These are phyloP conservation scores for Beauveria varroae DNA, from an alignment of 2,329 filamentous ascomycete genomes.

Conservation along the genomic window DNA sequence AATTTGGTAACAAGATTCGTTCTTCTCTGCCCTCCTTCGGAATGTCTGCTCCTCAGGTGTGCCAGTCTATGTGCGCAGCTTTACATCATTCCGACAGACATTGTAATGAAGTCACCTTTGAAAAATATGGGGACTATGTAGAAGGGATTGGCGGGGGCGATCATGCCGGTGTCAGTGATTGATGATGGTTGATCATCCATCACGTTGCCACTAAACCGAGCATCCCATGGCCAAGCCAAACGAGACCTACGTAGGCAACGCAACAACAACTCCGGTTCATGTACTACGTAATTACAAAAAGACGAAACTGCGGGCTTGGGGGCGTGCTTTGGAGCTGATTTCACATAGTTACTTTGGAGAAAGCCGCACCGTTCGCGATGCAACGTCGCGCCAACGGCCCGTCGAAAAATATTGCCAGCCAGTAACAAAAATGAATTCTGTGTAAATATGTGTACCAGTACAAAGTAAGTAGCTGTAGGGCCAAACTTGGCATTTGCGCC, in stretches of 20 bases:
- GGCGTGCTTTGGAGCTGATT: background rate
- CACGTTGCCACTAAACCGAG: background rate
- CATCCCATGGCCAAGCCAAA: background rate
- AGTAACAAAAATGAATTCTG: background rate
- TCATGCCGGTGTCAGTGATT: conserved; percentile 5
- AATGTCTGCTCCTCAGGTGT: background rate
- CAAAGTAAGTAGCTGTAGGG: background rate
- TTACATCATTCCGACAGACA: background rate
- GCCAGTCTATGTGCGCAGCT: background rate
- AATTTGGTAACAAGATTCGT: background rate
- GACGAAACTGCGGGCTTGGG: background rate
- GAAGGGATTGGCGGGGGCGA: conserved; percentile 4
- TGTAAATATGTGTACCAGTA: background rate
- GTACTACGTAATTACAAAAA: background rate
- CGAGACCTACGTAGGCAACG: background rate
- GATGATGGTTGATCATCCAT: conserved; percentile 2
- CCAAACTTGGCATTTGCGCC: background rate
- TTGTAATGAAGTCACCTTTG: background rate
- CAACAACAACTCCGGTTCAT: too few relatives aligned
- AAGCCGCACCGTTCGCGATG: background rate
- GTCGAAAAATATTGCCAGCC: background rate
- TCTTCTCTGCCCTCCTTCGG: background rate
- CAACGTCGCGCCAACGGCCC: conserved; percentile 11
- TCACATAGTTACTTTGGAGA: background rate
- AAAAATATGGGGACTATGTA: background rate